Evolutionary conservation across 176 grass and related monocot species (phyloP).

Genomic region (Rhynchospora breviuscula): DNA sequence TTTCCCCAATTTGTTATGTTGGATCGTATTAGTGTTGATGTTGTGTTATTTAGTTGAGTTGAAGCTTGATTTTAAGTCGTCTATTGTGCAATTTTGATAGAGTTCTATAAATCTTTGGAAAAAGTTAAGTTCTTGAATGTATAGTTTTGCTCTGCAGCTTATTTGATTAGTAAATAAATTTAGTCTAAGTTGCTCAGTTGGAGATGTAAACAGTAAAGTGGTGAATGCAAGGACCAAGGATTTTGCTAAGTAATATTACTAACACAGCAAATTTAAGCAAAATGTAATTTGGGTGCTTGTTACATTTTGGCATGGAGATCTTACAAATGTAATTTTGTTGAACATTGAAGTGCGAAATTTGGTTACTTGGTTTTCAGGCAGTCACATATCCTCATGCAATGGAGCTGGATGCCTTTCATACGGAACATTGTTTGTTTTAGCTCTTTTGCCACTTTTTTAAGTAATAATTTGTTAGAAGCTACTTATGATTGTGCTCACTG

Average conservation of each 20-base stretch:
- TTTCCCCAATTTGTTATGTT: neutral
- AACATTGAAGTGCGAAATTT: neutral
- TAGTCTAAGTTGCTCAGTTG: neutral
- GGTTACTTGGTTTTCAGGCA: neutral
- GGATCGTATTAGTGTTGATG: neutral
- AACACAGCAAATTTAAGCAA: neutral
- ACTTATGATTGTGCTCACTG: neutral
- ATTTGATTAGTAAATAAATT: neutral
- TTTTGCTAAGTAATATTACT: neutral
- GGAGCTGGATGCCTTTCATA: neutral
- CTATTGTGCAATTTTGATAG: neutral
- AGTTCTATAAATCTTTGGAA: neutral
- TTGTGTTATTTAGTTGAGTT: neutral
- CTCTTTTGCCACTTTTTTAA: neutral
- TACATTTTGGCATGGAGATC: neutral
- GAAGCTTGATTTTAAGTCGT: neutral
- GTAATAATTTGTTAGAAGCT: neutral
- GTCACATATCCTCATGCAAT: neutral
- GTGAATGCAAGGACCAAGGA: neutral
- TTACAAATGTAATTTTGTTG: neutral
- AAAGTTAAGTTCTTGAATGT: neutral
- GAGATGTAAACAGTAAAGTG: neutral
- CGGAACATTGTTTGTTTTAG: neutral
- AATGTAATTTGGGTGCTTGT: neutral
- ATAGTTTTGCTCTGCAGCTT: neutral